phyloP scores from a whole-genome alignment of 169 alveolate species.

The Eimeria tenella region DNA sequence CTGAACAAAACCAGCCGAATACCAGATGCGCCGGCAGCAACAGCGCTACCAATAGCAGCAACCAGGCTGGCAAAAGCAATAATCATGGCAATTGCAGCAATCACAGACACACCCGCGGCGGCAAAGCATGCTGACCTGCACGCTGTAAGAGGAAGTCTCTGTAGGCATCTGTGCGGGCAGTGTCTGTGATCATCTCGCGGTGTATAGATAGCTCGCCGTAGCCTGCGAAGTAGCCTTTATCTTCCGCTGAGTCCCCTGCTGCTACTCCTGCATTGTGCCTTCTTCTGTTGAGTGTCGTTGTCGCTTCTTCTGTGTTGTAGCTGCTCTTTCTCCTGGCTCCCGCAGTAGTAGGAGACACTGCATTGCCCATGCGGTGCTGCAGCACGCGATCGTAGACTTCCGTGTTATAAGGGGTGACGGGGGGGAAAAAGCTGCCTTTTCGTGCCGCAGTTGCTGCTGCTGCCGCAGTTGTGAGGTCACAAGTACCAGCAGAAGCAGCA shows the following conservation, averaged over 20 bases:
- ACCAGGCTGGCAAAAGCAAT: background rate
- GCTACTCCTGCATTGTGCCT: background rate
- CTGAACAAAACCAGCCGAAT: background rate
- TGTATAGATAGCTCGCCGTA: slow-evolving; percentile 92
- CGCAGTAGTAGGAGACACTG: slow-evolving; percentile 34
- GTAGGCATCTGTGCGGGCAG: slow-evolving; percentile 91
- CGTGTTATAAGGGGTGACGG: background rate
- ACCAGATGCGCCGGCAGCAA: slow-evolving; percentile 47
- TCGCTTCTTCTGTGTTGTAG: background rate
- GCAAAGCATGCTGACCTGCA: slow-evolving; percentile 21
- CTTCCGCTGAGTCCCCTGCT: slow-evolving; percentile 43
- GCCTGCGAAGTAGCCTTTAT: slow-evolving; percentile 89
- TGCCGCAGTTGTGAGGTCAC: background rate
- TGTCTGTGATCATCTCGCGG: slow-evolving; percentile 95
- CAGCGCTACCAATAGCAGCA: background rate
- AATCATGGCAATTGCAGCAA: background rate
- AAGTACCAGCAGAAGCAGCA: background rate
- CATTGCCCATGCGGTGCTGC: slow-evolving; percentile 15
- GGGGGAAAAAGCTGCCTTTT: background rate
- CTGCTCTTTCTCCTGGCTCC: background rate
- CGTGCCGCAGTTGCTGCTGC: background rate
- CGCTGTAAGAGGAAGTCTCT: slow-evolving; percentile 85
- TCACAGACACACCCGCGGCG: background rate
- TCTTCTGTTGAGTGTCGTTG: background rate
- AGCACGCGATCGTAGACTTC: background rate